Evolutionary conservation across 108 stramenopile genomes (phyloP).

Genomic region (Skeletonema menzelii): DNA sequence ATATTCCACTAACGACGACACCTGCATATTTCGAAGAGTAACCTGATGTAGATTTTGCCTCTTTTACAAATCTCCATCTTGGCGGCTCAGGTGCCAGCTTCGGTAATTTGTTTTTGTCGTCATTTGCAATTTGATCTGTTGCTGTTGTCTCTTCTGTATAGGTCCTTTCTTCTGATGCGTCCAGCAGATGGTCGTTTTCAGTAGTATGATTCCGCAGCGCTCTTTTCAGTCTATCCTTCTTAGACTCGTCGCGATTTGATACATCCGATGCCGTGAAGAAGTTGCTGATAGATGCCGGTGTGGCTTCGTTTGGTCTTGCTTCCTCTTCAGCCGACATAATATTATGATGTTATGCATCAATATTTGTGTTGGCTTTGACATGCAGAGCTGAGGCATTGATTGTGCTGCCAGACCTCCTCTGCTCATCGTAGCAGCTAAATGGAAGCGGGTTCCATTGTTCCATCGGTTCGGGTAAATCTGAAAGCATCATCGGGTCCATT

Average conservation of each 20-base stretch:
- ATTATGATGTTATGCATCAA: neutral
- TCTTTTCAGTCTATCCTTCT: neutral
- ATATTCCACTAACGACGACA: neutral
- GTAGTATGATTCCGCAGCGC: neutral
- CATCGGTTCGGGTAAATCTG: neutral
- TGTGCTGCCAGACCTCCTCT: no score
- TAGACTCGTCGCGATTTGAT: neutral
- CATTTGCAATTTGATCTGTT: neutral
- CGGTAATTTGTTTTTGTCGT: neutral
- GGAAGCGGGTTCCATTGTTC: neutral
- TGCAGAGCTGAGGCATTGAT: neutral
- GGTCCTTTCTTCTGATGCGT: neutral
- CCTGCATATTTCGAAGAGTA: slow-evolving; percentile 1
- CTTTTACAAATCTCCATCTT: slow-evolving; percentile 4
- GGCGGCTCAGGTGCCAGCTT: neutral
- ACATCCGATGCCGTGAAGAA: neutral
- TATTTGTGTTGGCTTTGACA: neutral
- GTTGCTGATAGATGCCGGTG: neutral
- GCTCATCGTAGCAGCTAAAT: no score
- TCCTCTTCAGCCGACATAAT: neutral
- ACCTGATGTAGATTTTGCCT: slow-evolving; percentile 2
- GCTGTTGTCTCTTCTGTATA: neutral
- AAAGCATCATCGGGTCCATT: no score
- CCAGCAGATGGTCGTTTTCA: neutral
- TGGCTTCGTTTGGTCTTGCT: neutral